Evolutionary conservation across 768 basidiomycete genomes (phyloP).

Genomic region (Boletus coccyginus): DNA sequence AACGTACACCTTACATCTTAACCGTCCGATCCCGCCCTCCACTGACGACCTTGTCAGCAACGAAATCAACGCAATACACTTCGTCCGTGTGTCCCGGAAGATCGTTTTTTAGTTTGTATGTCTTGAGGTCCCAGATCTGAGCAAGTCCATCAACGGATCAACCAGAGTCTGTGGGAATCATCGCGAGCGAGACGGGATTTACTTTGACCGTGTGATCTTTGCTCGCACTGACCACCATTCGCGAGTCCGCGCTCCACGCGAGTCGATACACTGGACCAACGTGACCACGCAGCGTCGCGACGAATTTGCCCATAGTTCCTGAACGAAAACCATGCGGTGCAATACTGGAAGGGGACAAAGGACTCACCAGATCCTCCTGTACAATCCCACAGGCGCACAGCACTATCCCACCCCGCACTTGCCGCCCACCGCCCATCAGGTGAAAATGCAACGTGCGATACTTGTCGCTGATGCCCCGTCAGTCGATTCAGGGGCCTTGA

Average conservation of each 20-base stretch:
- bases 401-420: constrained; percentile 87
- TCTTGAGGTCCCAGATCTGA: constrained; percentile 93
- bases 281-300: constrained; percentile 88
- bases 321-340: neutral
- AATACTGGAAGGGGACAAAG: neutral
- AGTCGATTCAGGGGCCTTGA: constrained; percentile 74
- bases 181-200: constrained; percentile 16
- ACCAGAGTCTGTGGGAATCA: neutral
- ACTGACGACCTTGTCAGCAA: constrained; percentile 98
- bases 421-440: constrained; percentile 93
- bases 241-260: constrained; percentile 92
- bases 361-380: constrained; percentile 44
- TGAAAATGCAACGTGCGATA: constrained; percentile 91
- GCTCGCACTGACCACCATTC: constrained; percentile 90
- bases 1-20: constrained; percentile 71
- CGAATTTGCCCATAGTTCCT: constrained; percentile 77
- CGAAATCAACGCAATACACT: constrained; percentile 98
- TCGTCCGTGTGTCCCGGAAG: constrained; percentile 96
- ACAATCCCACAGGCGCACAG: constrained; percentile 89
- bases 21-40: constrained; percentile 91
- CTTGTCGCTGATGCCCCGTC: constrained; percentile 93
- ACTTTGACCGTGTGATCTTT: constrained; percentile 97
- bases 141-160: neutral
- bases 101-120: constrained; percentile 91
- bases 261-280: constrained; percentile 93